phyloP scores from a whole-genome alignment of 2,329 filamentous ascomycete genomes.

The Pseudocercospora fijiensis region DNA sequence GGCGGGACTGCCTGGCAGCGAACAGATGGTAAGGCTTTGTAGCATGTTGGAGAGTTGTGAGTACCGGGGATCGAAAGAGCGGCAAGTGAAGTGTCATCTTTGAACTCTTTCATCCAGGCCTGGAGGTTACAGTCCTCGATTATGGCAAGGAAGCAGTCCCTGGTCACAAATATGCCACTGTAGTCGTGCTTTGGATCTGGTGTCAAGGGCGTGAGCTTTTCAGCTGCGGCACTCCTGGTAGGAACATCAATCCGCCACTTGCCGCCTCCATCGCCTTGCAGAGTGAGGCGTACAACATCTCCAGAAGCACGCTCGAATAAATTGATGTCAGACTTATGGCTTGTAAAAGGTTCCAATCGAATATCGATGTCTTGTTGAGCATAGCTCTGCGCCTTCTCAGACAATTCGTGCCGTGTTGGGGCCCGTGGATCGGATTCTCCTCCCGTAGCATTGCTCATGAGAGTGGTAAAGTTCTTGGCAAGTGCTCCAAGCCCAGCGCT shows the following conservation, averaged over 20 bases:
- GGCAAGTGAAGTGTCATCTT: slow-evolving; percentile 70
- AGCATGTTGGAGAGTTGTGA: slow-evolving; percentile 86
- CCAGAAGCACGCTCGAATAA: slow-evolving; percentile 55
- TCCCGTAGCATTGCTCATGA: slow-evolving; percentile 36
- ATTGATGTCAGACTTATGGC: slow-evolving; percentile 61
- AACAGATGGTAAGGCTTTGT: slow-evolving; percentile 84
- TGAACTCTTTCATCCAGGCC: slow-evolving; percentile 78
- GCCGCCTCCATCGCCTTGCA: slow-evolving; percentile 61
- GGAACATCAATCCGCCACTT: slow-evolving; percentile 73
- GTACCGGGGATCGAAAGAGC: slow-evolving; percentile 89
- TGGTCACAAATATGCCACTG: slow-evolving; percentile 46
- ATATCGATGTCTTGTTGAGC: slow-evolving; percentile 63
- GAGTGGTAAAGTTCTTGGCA: slow-evolving; percentile 31
- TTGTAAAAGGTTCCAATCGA: slow-evolving; percentile 66
- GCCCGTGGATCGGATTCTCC: slow-evolving; percentile 33
- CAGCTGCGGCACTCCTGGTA: slow-evolving; percentile 48
- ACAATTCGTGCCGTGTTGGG: slow-evolving; percentile 46
- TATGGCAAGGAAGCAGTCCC: slow-evolving; percentile 53
- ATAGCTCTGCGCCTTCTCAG: slow-evolving; percentile 60
- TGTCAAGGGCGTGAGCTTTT: slow-evolving; percentile 41
- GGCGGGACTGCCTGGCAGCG: slow-evolving; percentile 84
- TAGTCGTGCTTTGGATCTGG: slow-evolving; percentile 43
- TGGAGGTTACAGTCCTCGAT: slow-evolving; percentile 69
- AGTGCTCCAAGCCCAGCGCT: slow-evolving; percentile 41
- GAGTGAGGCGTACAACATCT: slow-evolving; percentile 71